Base-by-base conservation (phyloP, 352 stramenopile genomes). In the Phytophthora palmivora region DNA sequence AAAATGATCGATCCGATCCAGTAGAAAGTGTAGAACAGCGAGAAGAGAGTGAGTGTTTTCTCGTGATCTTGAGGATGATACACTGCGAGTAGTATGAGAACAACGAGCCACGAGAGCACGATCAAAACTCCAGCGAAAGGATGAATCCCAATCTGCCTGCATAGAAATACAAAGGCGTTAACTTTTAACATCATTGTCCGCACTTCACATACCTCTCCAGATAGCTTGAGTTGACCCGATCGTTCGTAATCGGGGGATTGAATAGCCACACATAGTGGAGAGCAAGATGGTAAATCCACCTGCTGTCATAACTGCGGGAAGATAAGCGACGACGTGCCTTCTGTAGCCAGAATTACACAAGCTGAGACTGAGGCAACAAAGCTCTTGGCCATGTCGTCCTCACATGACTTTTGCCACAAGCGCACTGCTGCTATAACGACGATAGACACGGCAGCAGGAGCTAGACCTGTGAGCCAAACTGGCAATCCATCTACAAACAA, bases 341-440 rank as follows among this genome's bases (percentile, higher is more conserved):
- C 77, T 4, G 79, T 88, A 22, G 79, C 77, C 28, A 91, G 63
- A 53, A 91, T 77, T 30, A 87, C 62, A 50, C 84, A 85, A 16
- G 79, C 83, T 15, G 88, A 91, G 5, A 87, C 65, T 15, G 90
- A 68, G 0, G 86, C 86, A 22, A 97, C 76, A 32, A 87, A 76
- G 34, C 76, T 78, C 62, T 89, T 85, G 39, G 85, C 68, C 18
- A 59, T 24, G 55, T 89, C 71, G 32, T 85, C 71, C 26, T 73
- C 78, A 34, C 82, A 79, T 7, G 82, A 81, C 59, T 91, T 93
- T 46, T 89, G 68, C 79, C 85, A 90, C 15, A 94, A 69, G 5
- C 84, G 84, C 37, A 85, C 64, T 16, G 81, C 79, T 12, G 94
- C 91, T 55, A 98, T 96, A 47, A 97, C 96, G 11, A 98, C 86